Base-by-base conservation (phyloP, 306 rosid genomes). In the Coriaria nepalensis region DNA sequence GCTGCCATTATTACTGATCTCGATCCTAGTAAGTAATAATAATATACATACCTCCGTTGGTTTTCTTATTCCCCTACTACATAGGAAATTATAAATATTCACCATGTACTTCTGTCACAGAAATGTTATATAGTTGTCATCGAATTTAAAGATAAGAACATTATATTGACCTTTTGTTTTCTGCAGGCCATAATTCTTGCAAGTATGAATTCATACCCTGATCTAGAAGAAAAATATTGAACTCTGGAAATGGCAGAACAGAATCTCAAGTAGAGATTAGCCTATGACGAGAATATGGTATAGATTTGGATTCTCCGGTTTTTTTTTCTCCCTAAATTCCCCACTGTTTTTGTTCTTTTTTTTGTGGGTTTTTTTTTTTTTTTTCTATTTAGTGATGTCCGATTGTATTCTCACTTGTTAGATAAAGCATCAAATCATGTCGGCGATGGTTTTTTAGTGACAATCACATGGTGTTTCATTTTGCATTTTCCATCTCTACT, bases 1-100 rank as follows among this genome's bases (percentile, higher is more conserved):
- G 83, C 88, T 65, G 83, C 83, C 53, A 58, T 88, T 49, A 57
- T 75, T 51, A 78, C 96, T 15, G 78, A 80, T 53, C 65, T 55
- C 33, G 97, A 88, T 71, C 97, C 97, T 10, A 81, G 97, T 83
- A 72, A 66, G 86, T 37, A 40, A 37, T 32, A 40, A 37, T 32
- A 0, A 12, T 49, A 34, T 49, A 9, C 52, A 10, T n/a, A 35
- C 39, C 37, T 29, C 43, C 6, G 14, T 35, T 35, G 10, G 7
- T 9, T 12, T 14, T 13, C 10, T 11, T 20, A 6, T 12, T 44
- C 48, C 14, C 15, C 41, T 49, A n/a, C n/a, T 32, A 33, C 6
- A 6, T 34, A 29, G 8, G 33, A 9, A 14, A 47, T 14, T 33
- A n/a, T n/a, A n/a, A n/a, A n/a, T n/a, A n/a, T n/a, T n/a, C n/a